Evolutionary conservation across 805 yeast genomes (phyloP).

Genomic region (Ogataea ganodermae): DNA sequence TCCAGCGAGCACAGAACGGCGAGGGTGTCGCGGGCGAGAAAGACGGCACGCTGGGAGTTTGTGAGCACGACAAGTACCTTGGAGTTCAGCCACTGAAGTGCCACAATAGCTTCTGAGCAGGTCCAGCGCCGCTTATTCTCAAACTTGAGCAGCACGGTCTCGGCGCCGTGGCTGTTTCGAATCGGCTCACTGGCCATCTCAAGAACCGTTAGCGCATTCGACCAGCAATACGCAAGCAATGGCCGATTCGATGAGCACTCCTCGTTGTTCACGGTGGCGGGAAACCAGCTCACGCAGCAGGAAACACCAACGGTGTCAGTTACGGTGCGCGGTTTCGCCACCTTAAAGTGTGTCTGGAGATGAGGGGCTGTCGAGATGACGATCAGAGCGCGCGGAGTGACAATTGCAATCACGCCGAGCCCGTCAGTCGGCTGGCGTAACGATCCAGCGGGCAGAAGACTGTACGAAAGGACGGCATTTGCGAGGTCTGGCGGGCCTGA

Average conservation of each 20-base stretch:
- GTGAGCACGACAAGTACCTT: slow-evolving; percentile 45
- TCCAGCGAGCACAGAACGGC: slow-evolving; percentile 39
- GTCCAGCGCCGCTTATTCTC: slow-evolving; percentile 44
- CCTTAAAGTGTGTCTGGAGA: slow-evolving; percentile 53
- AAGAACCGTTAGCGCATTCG: slow-evolving; percentile 56
- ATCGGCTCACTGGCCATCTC: slow-evolving; percentile 45
- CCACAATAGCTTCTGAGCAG: slow-evolving; percentile 51
- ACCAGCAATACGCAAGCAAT: slow-evolving; percentile 67
- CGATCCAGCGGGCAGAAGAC: slow-evolving; percentile 63
- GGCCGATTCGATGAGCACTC: slow-evolving; percentile 38
- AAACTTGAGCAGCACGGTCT: slow-evolving; percentile 34
- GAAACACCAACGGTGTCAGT: slow-evolving; percentile 34
- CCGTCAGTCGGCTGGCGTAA: slow-evolving; percentile 54
- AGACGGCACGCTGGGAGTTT: slow-evolving; percentile 44
- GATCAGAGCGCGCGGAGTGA: slow-evolving; percentile 51
- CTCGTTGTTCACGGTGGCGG: slow-evolving; percentile 41
- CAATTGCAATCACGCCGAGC: slow-evolving; percentile 59
- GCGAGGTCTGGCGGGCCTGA: slow-evolving; percentile 11
- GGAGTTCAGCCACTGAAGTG: slow-evolving; percentile 58
- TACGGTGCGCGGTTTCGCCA: slow-evolving; percentile 47
- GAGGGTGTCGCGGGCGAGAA: slow-evolving; percentile 45
- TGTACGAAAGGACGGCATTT: slow-evolving; percentile 41
- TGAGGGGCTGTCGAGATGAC: slow-evolving; percentile 58
- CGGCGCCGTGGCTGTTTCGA: slow-evolving; percentile 27
- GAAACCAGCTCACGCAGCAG: slow-evolving; percentile 66